Conservation (phyloP, 345 rosid genomes). For the Adansonia digitata region DNA sequence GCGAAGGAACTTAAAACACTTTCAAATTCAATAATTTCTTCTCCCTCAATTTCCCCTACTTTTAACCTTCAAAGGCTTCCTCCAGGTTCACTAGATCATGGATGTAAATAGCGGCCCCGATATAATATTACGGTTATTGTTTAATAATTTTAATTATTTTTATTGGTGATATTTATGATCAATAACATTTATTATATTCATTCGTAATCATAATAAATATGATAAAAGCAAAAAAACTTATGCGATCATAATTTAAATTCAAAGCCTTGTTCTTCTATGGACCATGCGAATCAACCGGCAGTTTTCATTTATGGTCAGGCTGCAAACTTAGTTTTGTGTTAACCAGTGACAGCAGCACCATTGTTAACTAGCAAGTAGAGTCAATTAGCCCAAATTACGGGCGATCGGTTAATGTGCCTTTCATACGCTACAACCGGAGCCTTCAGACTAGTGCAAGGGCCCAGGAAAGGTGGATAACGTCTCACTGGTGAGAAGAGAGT, state of each 20-base stretch:
- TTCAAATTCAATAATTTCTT: neutral
- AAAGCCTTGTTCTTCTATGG: conserved; percentile 37
- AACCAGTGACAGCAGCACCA: conserved; percentile 20
- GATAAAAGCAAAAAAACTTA: too few relatives aligned
- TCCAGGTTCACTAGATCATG: conserved; percentile 56
- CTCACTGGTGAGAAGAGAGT: conserved; percentile 34
- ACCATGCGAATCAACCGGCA: conserved; percentile 42
- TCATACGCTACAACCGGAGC: conserved; percentile 42
- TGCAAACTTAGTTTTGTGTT: conserved; percentile 47
- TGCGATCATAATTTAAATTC: too few relatives aligned
- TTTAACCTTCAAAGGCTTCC: conserved; percentile 24
- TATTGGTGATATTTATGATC: too few relatives aligned
- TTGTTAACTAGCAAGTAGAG: conserved; percentile 29
- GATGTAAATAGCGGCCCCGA: too few relatives aligned
- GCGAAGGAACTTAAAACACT: too few relatives aligned
- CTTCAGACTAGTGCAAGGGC: conserved; percentile 34
- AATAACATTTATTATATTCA: too few relatives aligned
- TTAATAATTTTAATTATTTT: too few relatives aligned
- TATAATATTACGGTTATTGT: too few relatives aligned
- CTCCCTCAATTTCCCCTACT: neutral
- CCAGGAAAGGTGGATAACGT: conserved; percentile 20
- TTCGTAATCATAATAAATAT: too few relatives aligned
- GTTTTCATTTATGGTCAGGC: conserved; percentile 47
- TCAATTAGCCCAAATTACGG: conserved; percentile 29
- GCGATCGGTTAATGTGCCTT: conserved; percentile 41